phyloP scores from a whole-genome alignment of 345 rosid genomes.

The Viola odorata region DNA sequence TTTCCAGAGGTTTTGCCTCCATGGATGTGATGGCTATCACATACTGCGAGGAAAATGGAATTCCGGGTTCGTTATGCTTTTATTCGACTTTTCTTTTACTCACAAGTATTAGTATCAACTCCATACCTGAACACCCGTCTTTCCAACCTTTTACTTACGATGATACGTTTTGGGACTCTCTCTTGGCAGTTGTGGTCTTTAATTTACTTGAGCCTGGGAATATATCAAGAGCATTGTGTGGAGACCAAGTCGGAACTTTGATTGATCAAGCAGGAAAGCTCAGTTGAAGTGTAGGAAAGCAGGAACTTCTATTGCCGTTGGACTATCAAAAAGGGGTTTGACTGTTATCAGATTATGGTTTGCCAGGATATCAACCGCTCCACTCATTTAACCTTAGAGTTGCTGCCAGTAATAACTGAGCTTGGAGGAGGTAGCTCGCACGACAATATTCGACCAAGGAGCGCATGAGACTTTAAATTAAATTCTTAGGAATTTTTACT shows the following conservation, averaged over 20 bases:
- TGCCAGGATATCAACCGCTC: background rate
- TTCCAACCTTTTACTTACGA: background rate
- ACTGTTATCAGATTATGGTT: background rate
- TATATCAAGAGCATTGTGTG: slow-evolving; percentile 75
- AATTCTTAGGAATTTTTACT: background rate
- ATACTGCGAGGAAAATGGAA: slow-evolving; percentile 77
- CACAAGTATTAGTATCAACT: background rate
- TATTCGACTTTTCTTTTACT: too few relatives aligned
- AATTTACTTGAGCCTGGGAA: slow-evolving; percentile 83
- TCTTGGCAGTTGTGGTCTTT: slow-evolving; percentile 63
- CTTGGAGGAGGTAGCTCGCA: background rate
- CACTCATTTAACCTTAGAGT: background rate
- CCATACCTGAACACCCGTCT: background rate
- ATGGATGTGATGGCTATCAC: slow-evolving; percentile 81
- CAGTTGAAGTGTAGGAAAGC: background rate
- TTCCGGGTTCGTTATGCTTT: slow-evolving; percentile 57
- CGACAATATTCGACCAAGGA: too few relatives aligned
- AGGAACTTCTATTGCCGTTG: background rate
- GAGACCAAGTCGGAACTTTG: slow-evolving; percentile 83
- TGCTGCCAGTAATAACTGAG: background rate
- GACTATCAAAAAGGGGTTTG: background rate
- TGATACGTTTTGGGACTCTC: background rate
- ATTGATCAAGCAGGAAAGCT: slow-evolving; percentile 39
- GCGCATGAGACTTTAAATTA: background rate
- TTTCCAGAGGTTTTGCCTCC: slow-evolving; percentile 55